Evolutionary conservation across 2,329 filamentous ascomycete species (phyloP).

Genomic region (Chalaropsis thielavioides): DNA sequence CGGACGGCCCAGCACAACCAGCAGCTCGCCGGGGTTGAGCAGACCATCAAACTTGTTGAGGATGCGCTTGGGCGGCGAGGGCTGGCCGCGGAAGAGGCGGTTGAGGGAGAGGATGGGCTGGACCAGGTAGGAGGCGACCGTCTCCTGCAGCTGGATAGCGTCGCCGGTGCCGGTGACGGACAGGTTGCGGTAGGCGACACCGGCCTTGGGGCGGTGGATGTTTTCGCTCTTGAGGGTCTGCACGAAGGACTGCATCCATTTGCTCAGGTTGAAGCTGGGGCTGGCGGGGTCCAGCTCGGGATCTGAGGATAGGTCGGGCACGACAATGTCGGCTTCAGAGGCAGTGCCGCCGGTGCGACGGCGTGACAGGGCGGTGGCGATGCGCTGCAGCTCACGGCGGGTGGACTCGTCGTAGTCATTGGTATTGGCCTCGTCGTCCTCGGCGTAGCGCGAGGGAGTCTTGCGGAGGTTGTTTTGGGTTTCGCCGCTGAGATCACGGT

Average conservation of each 20-base stretch:
- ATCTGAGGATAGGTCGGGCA: constrained; percentile 20
- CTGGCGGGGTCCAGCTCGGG: constrained; percentile 27
- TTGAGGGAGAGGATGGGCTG: constrained; percentile 37
- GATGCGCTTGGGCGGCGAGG: constrained; percentile 39
- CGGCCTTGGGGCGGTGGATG: constrained; percentile 38
- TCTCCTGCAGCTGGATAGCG: constrained; percentile 54
- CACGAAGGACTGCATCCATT: constrained; percentile 30
- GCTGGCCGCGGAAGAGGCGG: constrained; percentile 21
- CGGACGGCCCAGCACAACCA: constrained; percentile 54
- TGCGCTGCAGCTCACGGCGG: constrained; percentile 27
- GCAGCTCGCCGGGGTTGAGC: constrained; percentile 48
- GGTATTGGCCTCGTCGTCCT: constrained; percentile 6
- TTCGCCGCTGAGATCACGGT: background rate
- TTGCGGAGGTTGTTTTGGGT: background rate
- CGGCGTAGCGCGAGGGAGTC: background rate
- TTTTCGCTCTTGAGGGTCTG: constrained; percentile 38
- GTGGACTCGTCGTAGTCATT: constrained; percentile 22
- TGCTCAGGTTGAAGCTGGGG: constrained; percentile 28
- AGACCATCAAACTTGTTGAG: constrained; percentile 50
- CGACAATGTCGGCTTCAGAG: constrained; percentile 15
- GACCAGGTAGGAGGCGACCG: constrained; percentile 44
- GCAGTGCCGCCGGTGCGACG: constrained; percentile 22
- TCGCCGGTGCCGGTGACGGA: constrained; percentile 52
- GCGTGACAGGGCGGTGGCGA: constrained; percentile 29
- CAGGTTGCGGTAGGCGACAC: constrained; percentile 50